Percentiles rank a stretch among this genome's conserved stretches.
phyloP scores from a whole-genome alignment of 257 asterid genomes.

The Solanum paucissectum region DNA sequence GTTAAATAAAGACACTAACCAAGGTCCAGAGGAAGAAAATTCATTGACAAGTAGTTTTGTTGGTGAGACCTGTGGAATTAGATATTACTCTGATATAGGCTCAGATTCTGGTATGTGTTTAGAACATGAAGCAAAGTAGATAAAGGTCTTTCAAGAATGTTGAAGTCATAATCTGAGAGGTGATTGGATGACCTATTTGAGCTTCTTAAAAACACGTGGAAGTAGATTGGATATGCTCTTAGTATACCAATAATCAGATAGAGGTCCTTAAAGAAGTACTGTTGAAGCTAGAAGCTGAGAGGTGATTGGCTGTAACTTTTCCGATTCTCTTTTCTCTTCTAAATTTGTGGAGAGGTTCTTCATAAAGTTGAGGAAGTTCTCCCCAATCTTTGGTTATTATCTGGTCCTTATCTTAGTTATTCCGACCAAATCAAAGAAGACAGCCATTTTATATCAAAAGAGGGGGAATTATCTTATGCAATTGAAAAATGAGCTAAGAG shows the following conservation, averaged over 20 bases:
- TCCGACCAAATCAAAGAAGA: neutral
- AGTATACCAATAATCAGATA: constrained; percentile 32
- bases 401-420: neutral
- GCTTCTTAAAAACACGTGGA: neutral
- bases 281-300: neutral
- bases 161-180: neutral
- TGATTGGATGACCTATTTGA: neutral
- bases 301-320: neutral
- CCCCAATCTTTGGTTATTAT: neutral
- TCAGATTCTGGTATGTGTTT: constrained; percentile 26
- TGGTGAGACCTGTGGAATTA: constrained; percentile 2
- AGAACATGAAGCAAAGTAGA: constrained; percentile 47
- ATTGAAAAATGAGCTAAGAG: neutral
- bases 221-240: constrained; percentile 22
- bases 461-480: neutral
- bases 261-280: neutral
- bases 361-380: neutral
- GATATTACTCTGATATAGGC: constrained; percentile 39
- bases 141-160: neutral
- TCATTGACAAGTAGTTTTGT: constrained; percentile 2
- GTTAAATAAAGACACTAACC: constrained; percentile 26
- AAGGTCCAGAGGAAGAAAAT: constrained; percentile 11
- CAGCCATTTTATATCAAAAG: neutral
- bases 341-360: neutral
- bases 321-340: neutral